phyloP scores from a whole-genome alignment of 2,329 filamentous ascomycete genomes.

The Botrytis tulipae region DNA sequence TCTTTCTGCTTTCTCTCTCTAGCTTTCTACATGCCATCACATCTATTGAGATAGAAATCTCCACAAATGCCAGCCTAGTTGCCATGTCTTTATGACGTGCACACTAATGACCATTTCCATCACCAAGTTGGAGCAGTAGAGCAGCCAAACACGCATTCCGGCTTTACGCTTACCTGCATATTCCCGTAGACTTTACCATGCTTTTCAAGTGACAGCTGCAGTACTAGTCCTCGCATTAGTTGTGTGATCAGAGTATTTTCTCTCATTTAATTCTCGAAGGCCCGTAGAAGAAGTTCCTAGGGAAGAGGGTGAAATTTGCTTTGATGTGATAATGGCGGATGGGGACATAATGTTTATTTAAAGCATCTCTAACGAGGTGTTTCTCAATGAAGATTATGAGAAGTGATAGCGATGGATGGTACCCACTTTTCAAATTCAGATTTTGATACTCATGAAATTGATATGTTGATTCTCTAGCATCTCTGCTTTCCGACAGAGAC shows the following conservation, averaged over 20 bases:
- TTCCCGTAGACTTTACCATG: slow-evolving; percentile 28
- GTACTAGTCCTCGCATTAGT: slow-evolving; percentile 39
- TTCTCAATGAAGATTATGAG: slow-evolving; percentile 11
- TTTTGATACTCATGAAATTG: slow-evolving; percentile 9
- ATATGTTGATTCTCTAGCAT: slow-evolving; percentile 1
- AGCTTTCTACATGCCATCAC: slow-evolving; percentile 20
- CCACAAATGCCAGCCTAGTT: slow-evolving; percentile 12
- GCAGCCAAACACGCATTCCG: slow-evolving; percentile 25
- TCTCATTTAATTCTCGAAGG: slow-evolving; percentile 44
- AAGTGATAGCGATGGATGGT: slow-evolving; percentile 18
- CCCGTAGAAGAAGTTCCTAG: slow-evolving; percentile 38
- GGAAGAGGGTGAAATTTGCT: slow-evolving; percentile 25
- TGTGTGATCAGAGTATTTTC: slow-evolving; percentile 33
- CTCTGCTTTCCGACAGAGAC: slow-evolving; percentile 17
- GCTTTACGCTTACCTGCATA: slow-evolving; percentile 36
- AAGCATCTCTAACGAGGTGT: neutral
- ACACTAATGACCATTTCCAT: slow-evolving; percentile 20
- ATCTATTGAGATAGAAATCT: slow-evolving; percentile 10
- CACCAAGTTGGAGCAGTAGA: slow-evolving; percentile 23
- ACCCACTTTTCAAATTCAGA: slow-evolving; percentile 20
- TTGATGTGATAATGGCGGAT: slow-evolving; percentile 33
- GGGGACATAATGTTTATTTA: slow-evolving; percentile 30
- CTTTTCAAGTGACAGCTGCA: slow-evolving; percentile 44
- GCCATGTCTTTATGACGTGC: slow-evolving; percentile 23
- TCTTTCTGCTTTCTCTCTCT: slow-evolving; percentile 4